Evolutionary conservation across 768 basidiomycete genomes (phyloP), one percentile per base, ranked within the genome.

Genomic region (Tephrocybe sp.): DNA sequence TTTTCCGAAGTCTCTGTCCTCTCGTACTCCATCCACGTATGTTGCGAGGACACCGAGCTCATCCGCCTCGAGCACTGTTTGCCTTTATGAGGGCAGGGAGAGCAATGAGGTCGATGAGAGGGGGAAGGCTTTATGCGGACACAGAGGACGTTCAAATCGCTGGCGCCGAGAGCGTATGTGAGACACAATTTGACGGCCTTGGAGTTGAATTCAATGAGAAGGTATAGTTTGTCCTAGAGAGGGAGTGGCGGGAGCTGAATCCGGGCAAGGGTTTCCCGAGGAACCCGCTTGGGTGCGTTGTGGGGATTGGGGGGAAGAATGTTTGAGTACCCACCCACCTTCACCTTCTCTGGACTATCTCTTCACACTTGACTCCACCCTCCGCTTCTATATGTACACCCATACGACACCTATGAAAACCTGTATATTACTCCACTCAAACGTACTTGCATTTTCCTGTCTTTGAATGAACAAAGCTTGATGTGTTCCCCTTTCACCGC

Each of bases 31-130:
- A 86, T 94, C 45, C 92, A 96, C 1, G 75, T 86, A 1, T 95
- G 93, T 93, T 93, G 93, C 5, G 75, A 79, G 5, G 92, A 95
- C 61, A 73, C 79, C 23, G 85, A 88, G 34, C 77, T 58, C 5
- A 95, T 78, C 73, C 70, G 90, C 30, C 93, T 91, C 0, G 93
- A 95, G 60, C 75, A 93, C 23, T 96, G 90, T 89, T 83, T 93
- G n/a, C 55, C 90, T 90, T 61, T 69, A 76, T 39, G 83, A 89
- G 34, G 34, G 34, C n/a, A n/a, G n/a, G n/a, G n/a, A n/a, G n/a
- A n/a, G n/a, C 7, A 36, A 15, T 5, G 34, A 36, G 34, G 34
- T 7, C 7, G 11, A n/a, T 5, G 15, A 36, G 34, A 14, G 15
- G 34, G 34, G 15, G 34, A 36, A 15, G 34, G 34, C 61, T 67